phyloP scores from a whole-genome alignment of 1,284 basidiomycete genomes.

The Fomitiporia mediterranea region DNA sequence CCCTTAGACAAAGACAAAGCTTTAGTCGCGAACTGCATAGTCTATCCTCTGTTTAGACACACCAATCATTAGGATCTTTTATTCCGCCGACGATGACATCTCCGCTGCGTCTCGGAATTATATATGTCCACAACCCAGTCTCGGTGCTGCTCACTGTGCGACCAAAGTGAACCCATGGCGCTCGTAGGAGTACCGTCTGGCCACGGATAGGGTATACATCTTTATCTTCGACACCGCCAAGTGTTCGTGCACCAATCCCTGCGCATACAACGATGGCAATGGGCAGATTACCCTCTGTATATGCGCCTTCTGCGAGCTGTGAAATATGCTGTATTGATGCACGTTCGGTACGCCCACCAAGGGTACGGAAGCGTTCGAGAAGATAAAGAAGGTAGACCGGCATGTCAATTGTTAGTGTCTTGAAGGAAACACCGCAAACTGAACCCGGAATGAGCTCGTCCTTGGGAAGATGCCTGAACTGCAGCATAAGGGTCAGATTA shows the following conservation, averaged over 20 bases:
- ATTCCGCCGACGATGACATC: slow-evolving; percentile 70
- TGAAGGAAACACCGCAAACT: slow-evolving; percentile 50
- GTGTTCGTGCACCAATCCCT: slow-evolving; percentile 46
- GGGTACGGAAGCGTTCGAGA: slow-evolving; percentile 51
- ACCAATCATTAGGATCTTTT: slow-evolving; percentile 61
- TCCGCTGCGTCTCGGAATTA: slow-evolving; percentile 65
- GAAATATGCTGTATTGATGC: slow-evolving; percentile 58
- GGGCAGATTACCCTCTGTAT: slow-evolving; percentile 32
- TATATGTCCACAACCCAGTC: slow-evolving; percentile 55
- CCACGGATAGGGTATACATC: slow-evolving; percentile 49
- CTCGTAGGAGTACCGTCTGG: slow-evolving; percentile 45
- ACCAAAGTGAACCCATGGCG: slow-evolving; percentile 56
- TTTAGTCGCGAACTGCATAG: too few relatives aligned
- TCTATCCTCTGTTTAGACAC: too few relatives aligned
- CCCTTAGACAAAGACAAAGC: slow-evolving; percentile 37
- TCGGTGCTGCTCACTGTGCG: slow-evolving; percentile 45
- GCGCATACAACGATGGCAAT: slow-evolving; percentile 65
- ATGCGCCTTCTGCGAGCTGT: slow-evolving; percentile 59
- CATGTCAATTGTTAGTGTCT: slow-evolving; percentile 64
- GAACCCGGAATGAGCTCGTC: slow-evolving; percentile 42
- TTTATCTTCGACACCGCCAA: slow-evolving; percentile 44
- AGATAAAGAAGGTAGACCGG: slow-evolving; percentile 68
- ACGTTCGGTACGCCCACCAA: slow-evolving; percentile 56
- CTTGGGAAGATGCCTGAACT: slow-evolving; percentile 48
- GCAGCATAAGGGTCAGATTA: not conserved